These are phyloP conservation scores for Boletus reticulatus DNA, from an alignment of 768 basidiomycete genomes.

Conservation along the genomic window DNA sequence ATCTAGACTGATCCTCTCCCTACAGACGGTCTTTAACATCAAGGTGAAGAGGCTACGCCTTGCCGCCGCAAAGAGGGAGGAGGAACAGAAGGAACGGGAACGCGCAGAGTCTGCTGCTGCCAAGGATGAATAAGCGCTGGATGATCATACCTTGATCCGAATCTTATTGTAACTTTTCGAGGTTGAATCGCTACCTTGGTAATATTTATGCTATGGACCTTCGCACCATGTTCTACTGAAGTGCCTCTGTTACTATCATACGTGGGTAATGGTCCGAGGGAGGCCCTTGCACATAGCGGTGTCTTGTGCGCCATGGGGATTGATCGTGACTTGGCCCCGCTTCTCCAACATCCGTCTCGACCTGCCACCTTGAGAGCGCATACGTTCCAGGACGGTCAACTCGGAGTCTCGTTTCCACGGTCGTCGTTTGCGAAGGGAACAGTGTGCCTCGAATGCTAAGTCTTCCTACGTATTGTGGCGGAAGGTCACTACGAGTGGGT, in stretches of 20 bases:
- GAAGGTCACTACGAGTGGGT: slow-evolving; percentile 36
- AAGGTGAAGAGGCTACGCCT: slow-evolving; percentile 63
- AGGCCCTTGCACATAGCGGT: slow-evolving; percentile 40
- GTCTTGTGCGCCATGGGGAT: slow-evolving; percentile 34
- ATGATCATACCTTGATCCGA: slow-evolving; percentile 16
- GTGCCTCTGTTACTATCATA: slow-evolving; percentile 33
- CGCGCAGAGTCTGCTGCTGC: slow-evolving; percentile 20
- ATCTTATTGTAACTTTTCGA: neutral
- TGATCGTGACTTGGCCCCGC: slow-evolving; percentile 7
- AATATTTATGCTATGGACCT: slow-evolving; percentile 13
- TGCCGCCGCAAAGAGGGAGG: slow-evolving; percentile 52
- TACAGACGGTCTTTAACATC: slow-evolving; percentile 71
- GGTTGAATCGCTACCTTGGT: neutral
- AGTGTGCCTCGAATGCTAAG: slow-evolving; percentile 63
- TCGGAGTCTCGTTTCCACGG: slow-evolving; percentile 54
- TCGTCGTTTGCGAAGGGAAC: slow-evolving; percentile 43
- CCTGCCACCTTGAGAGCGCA: slow-evolving; percentile 61
- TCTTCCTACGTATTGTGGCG: slow-evolving; percentile 63
- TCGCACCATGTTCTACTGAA: slow-evolving; percentile 7
- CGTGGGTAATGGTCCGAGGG: slow-evolving; percentile 26
- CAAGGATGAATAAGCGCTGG: slow-evolving; percentile 16
- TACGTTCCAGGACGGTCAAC: slow-evolving; percentile 63
- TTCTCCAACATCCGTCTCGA: slow-evolving; percentile 65
- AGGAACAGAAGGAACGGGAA: slow-evolving; percentile 35
- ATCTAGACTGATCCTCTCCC: neutral